Base-by-base conservation (phyloP, 179 eudicot species). In the Heliamphora pulchella region DNA sequence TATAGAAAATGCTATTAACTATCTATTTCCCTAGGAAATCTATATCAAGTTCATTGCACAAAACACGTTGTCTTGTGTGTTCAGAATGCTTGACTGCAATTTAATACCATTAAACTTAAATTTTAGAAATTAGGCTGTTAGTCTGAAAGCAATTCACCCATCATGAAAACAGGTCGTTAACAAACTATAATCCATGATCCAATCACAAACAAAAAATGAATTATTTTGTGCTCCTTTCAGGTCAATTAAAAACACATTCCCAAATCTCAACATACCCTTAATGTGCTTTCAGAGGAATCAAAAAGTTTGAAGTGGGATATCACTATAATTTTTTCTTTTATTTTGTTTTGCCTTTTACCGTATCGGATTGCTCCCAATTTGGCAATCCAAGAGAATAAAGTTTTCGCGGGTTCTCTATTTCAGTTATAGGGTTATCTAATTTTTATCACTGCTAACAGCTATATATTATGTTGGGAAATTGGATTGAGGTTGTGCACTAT, bases 101-200 rank as follows among this genome's bases (percentile, higher is more conserved):
- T n/a, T 44, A 17, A 3, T 5, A 51, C 3, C 5, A 17, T 44
- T 0, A 17, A n/a, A n/a, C n/a, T n/a, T n/a, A 43, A 69, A 14
- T 50, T 44, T 43, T 7, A 46, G 73, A 69, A n/a, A 69, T 44
- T 69, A 69, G 73, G 73, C 73, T 44, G 15, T 43, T 69, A 44
- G 43, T 44, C 11, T 5, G 53, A 69, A 68, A 69, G 44, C 73
- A 4, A 69, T 69, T 46, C n/a, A 4, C 47, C 41, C 47, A 13
- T 67, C 13, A 67, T 43, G 17, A 67, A 48, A 67, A 39, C 53
- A 69, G 53, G 14, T 46, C 6, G 13, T 69, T 69, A 44, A 15
- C 2, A 18, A 69, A 44, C 53, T 69, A 14, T 43, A 64, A 64
- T 8, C 11, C 44, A 67, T 69, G 73, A 69, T 46, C 73, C 1